Base-by-base conservation (phyloP, 768 basidiomycete species). In the Panaeolus papilionaceus region DNA sequence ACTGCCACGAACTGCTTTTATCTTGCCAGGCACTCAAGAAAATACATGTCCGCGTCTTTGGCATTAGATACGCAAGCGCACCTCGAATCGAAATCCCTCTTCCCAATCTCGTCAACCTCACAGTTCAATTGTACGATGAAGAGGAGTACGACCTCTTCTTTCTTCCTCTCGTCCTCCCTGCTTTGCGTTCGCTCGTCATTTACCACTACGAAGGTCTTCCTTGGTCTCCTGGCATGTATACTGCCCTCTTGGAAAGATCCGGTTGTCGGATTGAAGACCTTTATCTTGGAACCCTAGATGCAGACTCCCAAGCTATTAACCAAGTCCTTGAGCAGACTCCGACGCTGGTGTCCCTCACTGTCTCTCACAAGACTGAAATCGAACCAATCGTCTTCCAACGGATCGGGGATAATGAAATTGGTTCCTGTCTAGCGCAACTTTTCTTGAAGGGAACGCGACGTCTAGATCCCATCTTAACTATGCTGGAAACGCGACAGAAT, bases 11-110 rank as follows among this genome's bases (percentile, higher is more conserved):
- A 37, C 51, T 71, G 28, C 64, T 71, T 18, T 51, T 66, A 16
- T 62, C 47, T 11, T 71, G 70, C 44, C 70, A 66, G 28, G 28
- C 67, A 18, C 67, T 71, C 47, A 39, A 39, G 20, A 63, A 58
- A 40, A 23, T 71, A 12, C 67, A 71, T 45, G 63, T 71, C n/a
- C 70, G 67, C 61, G 42, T 71, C 54, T 71, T 67, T 49, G 70
- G 70, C 28, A 71, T 71, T 58, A 68, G 64, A 62, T 65, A 68
- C 54, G 45, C 63, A 38, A 47, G 49, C 58, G 45, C 61, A 14
- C 62, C 66, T 23, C 51, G 44, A 11, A 20, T 64, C 20, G 65
- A 71, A 58, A 71, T 71, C 11, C 45, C 51, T 7, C 66, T 71
- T 11, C 70, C 63, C n/a, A 61, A 67, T 39, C 63, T 69, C 38